Evolutionary conservation across 2,329 filamentous ascomycete species (phyloP).

Genomic region (Colletotrichum gigasporum): DNA sequence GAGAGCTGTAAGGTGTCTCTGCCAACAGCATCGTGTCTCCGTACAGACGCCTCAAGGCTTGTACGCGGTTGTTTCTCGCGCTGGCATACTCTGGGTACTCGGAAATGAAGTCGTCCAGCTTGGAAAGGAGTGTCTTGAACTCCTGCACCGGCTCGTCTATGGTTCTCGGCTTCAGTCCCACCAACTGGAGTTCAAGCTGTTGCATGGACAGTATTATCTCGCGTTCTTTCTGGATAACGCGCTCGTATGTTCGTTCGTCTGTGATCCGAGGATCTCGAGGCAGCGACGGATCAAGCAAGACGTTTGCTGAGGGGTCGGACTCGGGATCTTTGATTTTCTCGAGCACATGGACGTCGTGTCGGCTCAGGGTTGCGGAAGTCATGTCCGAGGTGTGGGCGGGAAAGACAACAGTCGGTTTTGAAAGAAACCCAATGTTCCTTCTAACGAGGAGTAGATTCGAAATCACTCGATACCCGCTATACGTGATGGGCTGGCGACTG

Average conservation of each 20-base stretch:
- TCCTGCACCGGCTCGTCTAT: conserved; percentile 50
- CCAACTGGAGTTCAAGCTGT: conserved; percentile 62
- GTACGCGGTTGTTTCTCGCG: conserved; percentile 78
- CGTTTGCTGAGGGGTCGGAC: conserved; percentile 62
- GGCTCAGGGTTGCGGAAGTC: conserved; percentile 60
- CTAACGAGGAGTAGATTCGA: background rate
- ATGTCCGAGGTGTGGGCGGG: conserved; percentile 43
- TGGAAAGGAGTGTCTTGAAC: conserved; percentile 57
- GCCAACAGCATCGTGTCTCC: conserved; percentile 67
- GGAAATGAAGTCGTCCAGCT: conserved; percentile 65
- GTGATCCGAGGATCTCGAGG: conserved; percentile 67
- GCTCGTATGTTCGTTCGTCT: conserved; percentile 60
- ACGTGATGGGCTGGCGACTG: background rate
- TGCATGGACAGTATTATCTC: conserved; percentile 65
- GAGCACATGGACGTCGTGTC: conserved; percentile 69
- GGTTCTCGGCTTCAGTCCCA: conserved; percentile 48
- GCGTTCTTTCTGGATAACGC: conserved; percentile 60
- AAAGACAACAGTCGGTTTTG: background rate
- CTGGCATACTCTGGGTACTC: conserved; percentile 74
- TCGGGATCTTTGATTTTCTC: conserved; percentile 76
- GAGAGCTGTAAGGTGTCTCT: conserved; percentile 46
- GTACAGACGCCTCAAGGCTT: conserved; percentile 69
- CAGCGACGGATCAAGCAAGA: conserved; percentile 63
- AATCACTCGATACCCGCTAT: background rate
- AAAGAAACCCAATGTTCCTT: background rate